A percentile compares a stretch with the other conserved stretches of the same genome.
phyloP scores from a whole-genome alignment of 768 basidiomycete genomes.

The Boletus edulis region DNA sequence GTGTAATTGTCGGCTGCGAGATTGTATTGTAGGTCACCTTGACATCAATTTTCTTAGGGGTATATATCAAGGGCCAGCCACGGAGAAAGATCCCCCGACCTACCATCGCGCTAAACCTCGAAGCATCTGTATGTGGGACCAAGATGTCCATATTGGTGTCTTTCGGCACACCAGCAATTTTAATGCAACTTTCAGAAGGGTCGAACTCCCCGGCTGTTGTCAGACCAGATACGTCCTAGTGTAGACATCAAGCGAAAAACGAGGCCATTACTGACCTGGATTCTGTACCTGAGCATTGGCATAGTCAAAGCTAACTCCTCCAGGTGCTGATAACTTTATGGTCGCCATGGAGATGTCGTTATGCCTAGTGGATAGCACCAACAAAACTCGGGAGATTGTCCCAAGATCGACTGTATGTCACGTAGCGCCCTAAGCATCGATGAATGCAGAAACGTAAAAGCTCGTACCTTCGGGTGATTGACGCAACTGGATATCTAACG shows the following conservation, averaged over 20 bases:
- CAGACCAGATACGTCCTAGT: conserved; percentile 2
- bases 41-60: conserved; percentile 62
- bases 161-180: conserved; percentile 46
- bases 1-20: conserved; percentile 47
- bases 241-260: conserved; percentile 11
- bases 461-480: conserved; percentile 46
- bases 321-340: conserved; percentile 54
- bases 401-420: conserved; percentile 61
- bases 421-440: neutral
- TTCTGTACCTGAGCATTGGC: conserved; percentile 40
- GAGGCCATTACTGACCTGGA: conserved; percentile 24
- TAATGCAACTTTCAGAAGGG: conserved; percentile 42
- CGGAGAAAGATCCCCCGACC: conserved; percentile 17
- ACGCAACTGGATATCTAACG: conserved; percentile 60
- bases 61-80: neutral
- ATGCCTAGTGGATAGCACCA: conserved; percentile 64
- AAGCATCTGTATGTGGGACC: conserved; percentile 67
- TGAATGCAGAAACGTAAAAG: conserved; percentile 13
- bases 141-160: conserved; percentile 47
- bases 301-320: conserved; percentile 48
- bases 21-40: conserved; percentile 67
- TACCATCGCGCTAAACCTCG: conserved; percentile 61
- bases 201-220: conserved; percentile 32
- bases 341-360: conserved; percentile 58
- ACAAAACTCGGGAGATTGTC: conserved; percentile 47